Conservation (phyloP, 1,284 basidiomycete genomes). For the Tremellales sp. region DNA sequence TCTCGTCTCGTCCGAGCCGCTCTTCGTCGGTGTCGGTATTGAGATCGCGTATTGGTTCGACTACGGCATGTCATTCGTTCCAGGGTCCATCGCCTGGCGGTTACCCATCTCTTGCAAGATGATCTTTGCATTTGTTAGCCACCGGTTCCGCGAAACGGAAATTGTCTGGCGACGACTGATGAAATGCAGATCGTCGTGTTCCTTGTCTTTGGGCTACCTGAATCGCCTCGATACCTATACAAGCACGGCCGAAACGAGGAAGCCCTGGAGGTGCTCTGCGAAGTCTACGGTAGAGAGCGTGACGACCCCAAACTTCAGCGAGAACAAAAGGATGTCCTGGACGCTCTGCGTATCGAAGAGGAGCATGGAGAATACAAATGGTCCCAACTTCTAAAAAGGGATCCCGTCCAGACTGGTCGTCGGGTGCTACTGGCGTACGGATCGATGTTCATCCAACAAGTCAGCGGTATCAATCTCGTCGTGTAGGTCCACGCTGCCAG, state of each 20-base stretch:
- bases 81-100: slow-evolving; percentile 30
- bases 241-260: slow-evolving; percentile 48
- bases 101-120: slow-evolving; percentile 51
- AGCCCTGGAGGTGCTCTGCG: slow-evolving; percentile 45
- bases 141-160: neutral
- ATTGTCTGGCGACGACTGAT: neutral
- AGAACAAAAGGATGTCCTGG: neutral
- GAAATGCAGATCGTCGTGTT: slow-evolving; percentile 9
- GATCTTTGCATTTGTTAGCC: slow-evolving; percentile 45
- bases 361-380: slow-evolving; percentile 13
- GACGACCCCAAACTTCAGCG: neutral
- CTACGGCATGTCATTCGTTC: slow-evolving; percentile 39
- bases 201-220: slow-evolving; percentile 36
- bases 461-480: slow-evolving; percentile 41
- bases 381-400: neutral
- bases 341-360: slow-evolving; percentile 27
- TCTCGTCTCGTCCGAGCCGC: slow-evolving; percentile 44
- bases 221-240: slow-evolving; percentile 52
- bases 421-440: slow-evolving; percentile 47
- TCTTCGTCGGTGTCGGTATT: slow-evolving; percentile 35
- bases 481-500: neutral
- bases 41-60: slow-evolving; percentile 29
- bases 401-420: slow-evolving; percentile 13
- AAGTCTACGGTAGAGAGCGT: neutral
- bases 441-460: slow-evolving; percentile 46